These are phyloP conservation scores for Ceratocystis variospora DNA, from an alignment of 2,329 filamentous ascomycete genomes.

Conservation along the genomic window DNA sequence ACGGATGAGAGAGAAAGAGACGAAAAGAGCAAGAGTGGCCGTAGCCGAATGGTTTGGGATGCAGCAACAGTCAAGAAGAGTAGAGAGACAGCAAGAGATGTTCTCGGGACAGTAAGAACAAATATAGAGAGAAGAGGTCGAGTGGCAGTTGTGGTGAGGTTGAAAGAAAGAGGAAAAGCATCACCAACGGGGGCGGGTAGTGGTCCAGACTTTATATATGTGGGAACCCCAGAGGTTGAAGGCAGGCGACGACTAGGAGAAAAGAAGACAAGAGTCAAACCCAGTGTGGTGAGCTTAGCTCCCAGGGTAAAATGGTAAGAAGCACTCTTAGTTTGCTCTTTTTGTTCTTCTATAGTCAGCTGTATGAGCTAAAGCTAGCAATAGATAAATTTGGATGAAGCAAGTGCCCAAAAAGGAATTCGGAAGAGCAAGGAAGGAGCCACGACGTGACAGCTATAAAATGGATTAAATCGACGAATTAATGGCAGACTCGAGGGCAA, in stretches of 20 bases:
- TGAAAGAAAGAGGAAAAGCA: neutral
- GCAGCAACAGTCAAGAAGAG: neutral
- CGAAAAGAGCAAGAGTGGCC: conserved; percentile 9
- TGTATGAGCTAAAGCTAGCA: neutral
- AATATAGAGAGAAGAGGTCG: neutral
- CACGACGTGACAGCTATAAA: neutral
- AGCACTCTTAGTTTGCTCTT: neutral
- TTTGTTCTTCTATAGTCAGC: neutral
- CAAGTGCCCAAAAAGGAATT: neutral
- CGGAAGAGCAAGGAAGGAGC: neutral
- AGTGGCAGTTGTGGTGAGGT: neutral
- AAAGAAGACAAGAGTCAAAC: neutral
- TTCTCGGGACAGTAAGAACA: neutral
- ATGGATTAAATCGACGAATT: neutral
- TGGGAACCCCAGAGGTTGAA: neutral
- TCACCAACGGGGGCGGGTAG: neutral
- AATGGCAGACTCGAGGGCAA: neutral
- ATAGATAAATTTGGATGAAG: conserved; percentile 1
- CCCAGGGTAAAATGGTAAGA: neutral
- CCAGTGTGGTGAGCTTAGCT: neutral
- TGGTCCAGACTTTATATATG: conserved; percentile 1
- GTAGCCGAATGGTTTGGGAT: neutral
- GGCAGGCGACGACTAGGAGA: neutral
- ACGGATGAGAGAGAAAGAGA: conserved; percentile 20
- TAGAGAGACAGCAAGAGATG: conserved; percentile 5